These are phyloP conservation scores for Alnus glutinosa DNA, from an alignment of 306 rosid species.

Conservation along the genomic window DNA sequence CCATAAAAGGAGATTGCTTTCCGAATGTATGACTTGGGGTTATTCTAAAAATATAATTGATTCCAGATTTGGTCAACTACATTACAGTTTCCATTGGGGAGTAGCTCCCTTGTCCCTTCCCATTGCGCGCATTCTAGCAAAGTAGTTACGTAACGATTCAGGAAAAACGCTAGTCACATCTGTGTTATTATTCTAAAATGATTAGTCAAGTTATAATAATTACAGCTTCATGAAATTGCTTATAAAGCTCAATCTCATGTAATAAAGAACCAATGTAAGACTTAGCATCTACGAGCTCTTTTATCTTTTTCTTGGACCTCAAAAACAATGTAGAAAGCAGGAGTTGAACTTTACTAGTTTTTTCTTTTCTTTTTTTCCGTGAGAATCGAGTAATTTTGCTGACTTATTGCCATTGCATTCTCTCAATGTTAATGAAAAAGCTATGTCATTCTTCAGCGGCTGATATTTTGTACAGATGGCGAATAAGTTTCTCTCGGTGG, in stretches of 20 bases:
- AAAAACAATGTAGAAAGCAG: neutral
- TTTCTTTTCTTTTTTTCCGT: neutral
- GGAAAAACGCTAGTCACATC: too few species aligned
- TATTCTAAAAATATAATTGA: neutral
- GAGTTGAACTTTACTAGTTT: neutral
- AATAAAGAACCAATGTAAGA: too few species aligned
- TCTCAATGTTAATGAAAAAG: neutral
- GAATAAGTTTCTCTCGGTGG: conserved; percentile 1
- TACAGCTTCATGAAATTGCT: too few species aligned
- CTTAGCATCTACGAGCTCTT: neutral
- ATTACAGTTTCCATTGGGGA: neutral
- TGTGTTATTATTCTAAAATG: too few species aligned
- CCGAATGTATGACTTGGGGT: too few species aligned
- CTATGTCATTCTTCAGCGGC: neutral
- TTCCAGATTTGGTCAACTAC: neutral
- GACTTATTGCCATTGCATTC: neutral
- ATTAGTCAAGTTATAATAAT: too few species aligned
- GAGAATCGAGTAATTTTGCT: neutral
- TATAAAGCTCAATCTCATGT: too few species aligned
- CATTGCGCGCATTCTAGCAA: too few species aligned
- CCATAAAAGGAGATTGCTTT: neutral
- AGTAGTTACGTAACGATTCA: too few species aligned
- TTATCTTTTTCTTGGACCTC: neutral
- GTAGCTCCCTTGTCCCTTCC: neutral
- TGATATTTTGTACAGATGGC: neutral